Evolutionary conservation across 805 yeast species (phyloP), one percentile per base, ranked within the genome.

Genomic region (Pichia rugopelliculosa): DNA sequence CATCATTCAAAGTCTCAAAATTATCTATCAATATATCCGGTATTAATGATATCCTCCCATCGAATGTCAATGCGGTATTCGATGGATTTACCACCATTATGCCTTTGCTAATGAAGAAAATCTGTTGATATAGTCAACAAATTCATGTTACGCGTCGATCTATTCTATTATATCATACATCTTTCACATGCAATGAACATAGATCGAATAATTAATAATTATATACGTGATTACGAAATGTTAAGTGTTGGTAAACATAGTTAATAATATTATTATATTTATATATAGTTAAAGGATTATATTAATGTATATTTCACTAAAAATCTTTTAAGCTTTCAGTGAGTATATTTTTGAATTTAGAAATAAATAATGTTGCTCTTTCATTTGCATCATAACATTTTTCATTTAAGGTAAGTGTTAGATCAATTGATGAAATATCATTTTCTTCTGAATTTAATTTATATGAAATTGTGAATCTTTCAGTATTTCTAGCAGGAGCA

Each of bases 351-450:
- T 59, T 62, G 15, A 64, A 57, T 24, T 46, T 51, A 12, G 54
- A 48, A 25, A 56, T 38, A 53, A 70, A 56, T 30, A 63, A 50
- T 34, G 65, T 56, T 13, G 80, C 80, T 60, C 73, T 74, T 41
- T 65, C 66, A 51, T 72, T 71, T n/a, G 77, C 64, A 53, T 72
- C 77, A 21, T 60, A 58, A 21, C 71, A 72, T 46, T 66, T 66
- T n/a, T 64, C 69, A 44, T 70, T 69, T 13, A 70, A 51, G 0
- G 62, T 59, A 36, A 73, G 51, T 17, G 59, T 59, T 20, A 74
- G 66, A 26, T 64, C 67, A 17, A 73, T 58, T 13, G 65, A 59
- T 3, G 65, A 58, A 6, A 61, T 45, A 5, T 54, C 41, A 26
- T 42, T 34, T 6, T 58, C 37, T 4, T 62, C 47, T 26, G 55